Conservation (phyloP, 495 filamentous ascomycete genomes). For the Lasiosphaeris hirsuta region DNA sequence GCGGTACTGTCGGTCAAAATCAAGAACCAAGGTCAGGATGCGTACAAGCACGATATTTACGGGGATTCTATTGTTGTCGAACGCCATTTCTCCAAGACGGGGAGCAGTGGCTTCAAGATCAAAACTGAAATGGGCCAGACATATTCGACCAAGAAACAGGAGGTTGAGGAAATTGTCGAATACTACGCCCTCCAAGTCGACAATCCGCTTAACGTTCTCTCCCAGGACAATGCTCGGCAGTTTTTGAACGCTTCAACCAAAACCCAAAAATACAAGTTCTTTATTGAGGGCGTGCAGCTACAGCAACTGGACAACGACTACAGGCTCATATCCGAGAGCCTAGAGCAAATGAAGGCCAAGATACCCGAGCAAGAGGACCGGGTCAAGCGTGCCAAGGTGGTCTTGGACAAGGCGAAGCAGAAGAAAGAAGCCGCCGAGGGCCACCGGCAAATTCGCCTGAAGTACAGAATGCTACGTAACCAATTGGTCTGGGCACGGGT, state of each 20-base stretch:
- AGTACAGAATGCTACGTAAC: constrained; percentile 46
- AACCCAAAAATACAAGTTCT: constrained; percentile 90
- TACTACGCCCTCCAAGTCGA: constrained; percentile 92
- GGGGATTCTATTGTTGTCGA: constrained; percentile 87
- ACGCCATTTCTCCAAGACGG: constrained; percentile 76
- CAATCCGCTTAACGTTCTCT: constrained; percentile 96
- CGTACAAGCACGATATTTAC: constrained; percentile 78
- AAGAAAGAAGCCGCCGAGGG: constrained; percentile 55
- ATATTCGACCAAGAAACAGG: constrained; percentile 76
- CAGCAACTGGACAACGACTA: constrained; percentile 93
- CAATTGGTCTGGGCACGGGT: constrained; percentile 77
- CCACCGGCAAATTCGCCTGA: constrained; percentile 53
- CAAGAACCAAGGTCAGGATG: constrained; percentile 82
- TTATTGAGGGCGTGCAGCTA: constrained; percentile 90
- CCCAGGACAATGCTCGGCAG: constrained; percentile 90
- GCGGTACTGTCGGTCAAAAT: constrained; percentile 64
- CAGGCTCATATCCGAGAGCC: constrained; percentile 58
- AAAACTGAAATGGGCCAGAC: constrained; percentile 68
- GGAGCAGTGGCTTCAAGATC: constrained; percentile 79
- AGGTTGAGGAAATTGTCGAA: constrained; percentile 92
- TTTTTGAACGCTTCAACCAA: constrained; percentile 84
- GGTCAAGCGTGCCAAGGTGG: constrained; percentile 51
- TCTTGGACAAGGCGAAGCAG: constrained; percentile 39
- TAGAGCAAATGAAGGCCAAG: constrained; percentile 45
- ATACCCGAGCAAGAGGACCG: constrained; percentile 56